These are phyloP conservation scores for Ramaria sp. DNA, from an alignment of 768 basidiomycete genomes.

Conservation along the genomic window DNA sequence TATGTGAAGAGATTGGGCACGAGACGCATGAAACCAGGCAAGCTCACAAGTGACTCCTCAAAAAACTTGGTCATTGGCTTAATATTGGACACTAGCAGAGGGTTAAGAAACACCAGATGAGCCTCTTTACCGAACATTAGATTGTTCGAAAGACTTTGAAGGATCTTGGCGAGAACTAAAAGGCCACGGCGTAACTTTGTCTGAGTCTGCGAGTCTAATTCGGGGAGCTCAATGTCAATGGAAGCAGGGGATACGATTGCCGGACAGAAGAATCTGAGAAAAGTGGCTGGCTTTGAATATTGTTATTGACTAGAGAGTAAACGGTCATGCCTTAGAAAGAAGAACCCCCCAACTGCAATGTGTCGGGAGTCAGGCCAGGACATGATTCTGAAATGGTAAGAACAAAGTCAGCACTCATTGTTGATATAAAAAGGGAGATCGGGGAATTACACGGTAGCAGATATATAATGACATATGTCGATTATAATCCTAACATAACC, in stretches of 20 bases:
- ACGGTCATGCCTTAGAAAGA: constrained; percentile 64
- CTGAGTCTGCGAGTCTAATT: constrained; percentile 17
- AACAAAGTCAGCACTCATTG: neutral
- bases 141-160: constrained; percentile 91
- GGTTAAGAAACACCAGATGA: constrained; percentile 72
- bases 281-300: neutral
- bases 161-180: constrained; percentile 80
- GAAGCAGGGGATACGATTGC: constrained; percentile 78
- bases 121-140: constrained; percentile 87
- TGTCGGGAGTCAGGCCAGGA: constrained; percentile 74
- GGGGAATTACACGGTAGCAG: constrained; percentile 53
- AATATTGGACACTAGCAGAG: constrained; percentile 61
- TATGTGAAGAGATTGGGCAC: neutral
- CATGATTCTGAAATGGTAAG: constrained; percentile 32
- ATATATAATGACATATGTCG: constrained; percentile 77
- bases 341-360: constrained; percentile 78
- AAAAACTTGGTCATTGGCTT: constrained; percentile 65
- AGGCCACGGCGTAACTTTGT: constrained; percentile 62
- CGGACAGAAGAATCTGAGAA: constrained; percentile 76
- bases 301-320: neutral
- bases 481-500: constrained; percentile 56
- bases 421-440: neutral
- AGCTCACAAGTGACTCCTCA: constrained; percentile 58
- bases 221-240: constrained; percentile 65
- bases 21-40: neutral